These are phyloP conservation scores for Aspergillus terreus DNA, from an alignment of 2,329 filamentous ascomycete species.

Conservation along the genomic window DNA sequence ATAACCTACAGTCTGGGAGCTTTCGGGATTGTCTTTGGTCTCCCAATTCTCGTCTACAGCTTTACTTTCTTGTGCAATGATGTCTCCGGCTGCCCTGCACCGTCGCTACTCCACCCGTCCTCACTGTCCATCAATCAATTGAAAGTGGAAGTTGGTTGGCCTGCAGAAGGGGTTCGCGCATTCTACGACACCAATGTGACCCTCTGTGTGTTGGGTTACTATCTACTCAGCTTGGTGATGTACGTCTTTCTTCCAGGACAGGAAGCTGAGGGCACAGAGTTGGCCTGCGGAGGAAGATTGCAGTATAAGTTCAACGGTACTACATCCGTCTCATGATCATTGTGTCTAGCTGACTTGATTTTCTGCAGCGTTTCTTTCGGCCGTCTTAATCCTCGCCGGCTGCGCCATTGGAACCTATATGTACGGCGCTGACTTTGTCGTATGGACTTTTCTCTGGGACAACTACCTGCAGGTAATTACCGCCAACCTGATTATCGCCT, in stretches of 20 bases:
- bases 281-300: conserved; percentile 68
- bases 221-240: conserved; percentile 69
- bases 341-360: not conserved
- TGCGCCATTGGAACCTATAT: conserved; percentile 70
- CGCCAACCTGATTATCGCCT: conserved; percentile 74
- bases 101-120: conserved; percentile 70
- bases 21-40: conserved; percentile 70
- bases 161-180: conserved; percentile 63
- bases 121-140: conserved; percentile 68
- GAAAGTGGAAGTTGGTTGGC: conserved; percentile 81
- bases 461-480: conserved; percentile 86
- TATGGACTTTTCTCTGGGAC: conserved; percentile 91
- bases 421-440: conserved; percentile 74
- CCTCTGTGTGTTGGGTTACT: conserved; percentile 72
- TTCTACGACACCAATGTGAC: conserved; percentile 68
- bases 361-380: conserved; percentile 67
- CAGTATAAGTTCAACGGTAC: conserved; percentile 79
- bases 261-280: conserved; percentile 65
- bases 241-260: conserved; percentile 73
- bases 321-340: not conserved
- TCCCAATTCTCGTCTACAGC: conserved; percentile 74
- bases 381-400: conserved; percentile 66
- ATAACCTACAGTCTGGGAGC: conserved; percentile 63
- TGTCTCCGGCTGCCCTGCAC: conserved; percentile 82
- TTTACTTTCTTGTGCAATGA: conserved; percentile 90